Base-by-base conservation (phyloP, 2,329 filamentous ascomycete genomes). In the Teratosphaeria gauchensis region DNA sequence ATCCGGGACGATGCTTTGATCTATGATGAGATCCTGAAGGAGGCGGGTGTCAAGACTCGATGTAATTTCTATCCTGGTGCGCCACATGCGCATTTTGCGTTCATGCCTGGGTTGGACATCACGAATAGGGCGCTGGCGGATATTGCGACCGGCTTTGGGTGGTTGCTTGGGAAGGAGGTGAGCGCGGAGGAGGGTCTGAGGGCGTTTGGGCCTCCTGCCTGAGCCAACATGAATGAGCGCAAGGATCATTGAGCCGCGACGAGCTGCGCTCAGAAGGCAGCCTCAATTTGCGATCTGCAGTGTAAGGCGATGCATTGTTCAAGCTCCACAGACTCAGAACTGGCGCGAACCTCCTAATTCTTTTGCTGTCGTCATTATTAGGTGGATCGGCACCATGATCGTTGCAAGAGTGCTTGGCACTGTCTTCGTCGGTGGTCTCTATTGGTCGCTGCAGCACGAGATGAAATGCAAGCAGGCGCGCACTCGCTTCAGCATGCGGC, bases 1-100 rank as follows among this genome's bases (percentile, higher is more conserved):
- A 61, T 80, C 2, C 69, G 81, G 3, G 82, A 84, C 59, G 81
- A 83, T 57, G 78, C 71, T 0, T 61, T 84, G 53, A 76, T 83
- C 0, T 83, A 82, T 61, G 80, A 81, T 62, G 67, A 73, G 46
- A 65, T 78, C 2, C 64, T 83, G 58, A 69, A 74, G 33, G 76
- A 78, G 56, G 73, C 77, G 1, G 74, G 69, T 4, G 71, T 80
- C 7, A 65, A 71, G 63, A 80, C 78, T 1, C 73, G 70, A 54
- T 46, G 81, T 12, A 74, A 80, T 61, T 64, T 77, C 5, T 78
- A 75, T 63, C 61, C 69, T 0, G 77, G 76, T 0, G 68, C 76
- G 56, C 75, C 75, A 7, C 77, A 79, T 67, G 74, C 72, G 66
- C 63, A 81, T 55, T 69, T 66, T 53, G 61, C 63, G 33, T 69